Evolutionary conservation across 805 yeast genomes (phyloP), one percentile per base, ranked within the genome.

Genomic region (Monosporozyma aquatica): DNA sequence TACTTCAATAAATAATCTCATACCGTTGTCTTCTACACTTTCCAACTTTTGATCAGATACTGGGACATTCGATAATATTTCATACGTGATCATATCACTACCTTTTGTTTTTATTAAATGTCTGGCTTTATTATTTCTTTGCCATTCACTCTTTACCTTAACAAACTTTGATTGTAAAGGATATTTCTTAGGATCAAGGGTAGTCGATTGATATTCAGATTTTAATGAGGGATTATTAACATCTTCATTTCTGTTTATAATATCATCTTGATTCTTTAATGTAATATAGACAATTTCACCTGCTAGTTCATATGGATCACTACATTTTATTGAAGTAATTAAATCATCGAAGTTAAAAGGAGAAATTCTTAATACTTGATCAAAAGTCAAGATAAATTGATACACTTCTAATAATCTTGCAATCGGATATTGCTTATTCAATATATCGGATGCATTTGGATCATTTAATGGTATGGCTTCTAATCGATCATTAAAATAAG

Each of bases 301-400:
- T 10, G 44, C 45, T 24, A 50, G 33, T 33, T 49, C 55, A 11
- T 37, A 43, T 2, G 58, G 54, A 37, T 50, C 52, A 5, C 55
- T 50, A 41, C 55, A 55, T 43, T 49, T 52, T n/a, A 57, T 32
- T 11, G 59, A 46, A 4, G 49, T 43, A 7, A 56, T 44, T n/a
- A 57, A 48, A 27, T 51, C 52, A 36, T 57, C 61, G 24, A 55
- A 44, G 29, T 41, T 47, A 35, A 57, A 54, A n/a, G 46, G 43
- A 6, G 53, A 39, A 6, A 57, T 32, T 17, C 45, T 40, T 15
- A 57, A 38, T 3, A 46, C 38, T 10, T 47, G 44, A 20, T 48
- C 44, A 42, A 57, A 57, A 26, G 55, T 46, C 25, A 41, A 48
- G 9, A 54, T 38, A 39, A 57, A 57, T 23, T 53, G 56, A 29